Conservation (phyloP, 345 rosid genomes). For the Lumnitzera racemosa region DNA sequence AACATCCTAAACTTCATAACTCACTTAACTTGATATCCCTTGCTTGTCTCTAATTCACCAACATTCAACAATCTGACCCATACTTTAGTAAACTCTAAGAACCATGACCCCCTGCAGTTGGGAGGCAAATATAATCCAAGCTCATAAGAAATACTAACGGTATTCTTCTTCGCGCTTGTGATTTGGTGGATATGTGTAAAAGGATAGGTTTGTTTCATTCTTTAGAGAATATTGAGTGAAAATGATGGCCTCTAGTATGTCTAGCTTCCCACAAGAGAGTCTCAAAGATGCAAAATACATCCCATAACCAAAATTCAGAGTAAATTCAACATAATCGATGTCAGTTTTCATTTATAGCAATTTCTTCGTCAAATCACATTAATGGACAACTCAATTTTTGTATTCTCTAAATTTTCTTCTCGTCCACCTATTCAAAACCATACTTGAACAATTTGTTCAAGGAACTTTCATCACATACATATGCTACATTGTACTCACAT, state of each 20-base stretch:
- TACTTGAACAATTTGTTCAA: too few species aligned
- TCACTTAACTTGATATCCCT: conserved; percentile 42
- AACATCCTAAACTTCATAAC: conserved; percentile 70
- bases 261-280: conserved; percentile 70
- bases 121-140: conserved; percentile 61
- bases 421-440: too few species aligned
- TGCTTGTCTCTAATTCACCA: conserved; percentile 40
- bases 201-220: conserved; percentile 61
- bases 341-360: conserved; percentile 51
- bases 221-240: conserved; percentile 63
- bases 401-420: too few species aligned
- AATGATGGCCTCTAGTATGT: conserved; percentile 81
- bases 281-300: conserved; percentile 66
- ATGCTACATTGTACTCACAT: too few species aligned
- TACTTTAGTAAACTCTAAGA: conserved; percentile 59
- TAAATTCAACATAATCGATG: conserved; percentile 53
- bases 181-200: conserved; percentile 45
- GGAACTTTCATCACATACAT: too few species aligned
- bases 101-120: conserved; percentile 65
- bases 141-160: conserved; percentile 47
- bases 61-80: conserved; percentile 46
- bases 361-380: conserved; percentile 74
- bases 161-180: conserved; percentile 48
- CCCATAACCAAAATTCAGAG: conserved; percentile 80
- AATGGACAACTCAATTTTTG: too few species aligned